A percentile compares a stretch with the other conserved stretches of the same genome.
phyloP scores from a whole-genome alignment of 2,329 filamentous ascomycete genomes.

The Apiospora aurea region DNA sequence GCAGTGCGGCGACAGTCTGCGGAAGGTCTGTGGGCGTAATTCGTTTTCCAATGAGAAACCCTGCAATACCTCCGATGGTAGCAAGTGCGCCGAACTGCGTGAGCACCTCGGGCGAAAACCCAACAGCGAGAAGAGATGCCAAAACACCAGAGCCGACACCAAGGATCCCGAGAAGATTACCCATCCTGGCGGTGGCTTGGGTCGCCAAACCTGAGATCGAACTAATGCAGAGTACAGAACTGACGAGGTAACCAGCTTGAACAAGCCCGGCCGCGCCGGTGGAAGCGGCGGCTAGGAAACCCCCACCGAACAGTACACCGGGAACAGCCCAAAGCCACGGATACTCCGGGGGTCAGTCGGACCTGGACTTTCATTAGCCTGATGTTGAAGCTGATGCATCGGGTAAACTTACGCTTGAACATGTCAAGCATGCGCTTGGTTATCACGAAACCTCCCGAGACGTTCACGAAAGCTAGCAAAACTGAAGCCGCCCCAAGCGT shows the following conservation, averaged over 20 bases:
- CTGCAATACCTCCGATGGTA: conserved; percentile 69
- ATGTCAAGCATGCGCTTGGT: conserved; percentile 94
- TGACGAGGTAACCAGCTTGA: conserved; percentile 86
- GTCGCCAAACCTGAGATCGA: conserved; percentile 84
- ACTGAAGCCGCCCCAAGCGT: conserved; percentile 80
- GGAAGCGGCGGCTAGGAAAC: conserved; percentile 79
- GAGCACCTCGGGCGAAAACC: conserved; percentile 80
- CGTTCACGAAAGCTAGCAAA: conserved; percentile 85
- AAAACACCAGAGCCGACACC: conserved; percentile 85
- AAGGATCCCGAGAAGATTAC: conserved; percentile 86
- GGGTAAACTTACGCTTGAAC: conserved; percentile 69
- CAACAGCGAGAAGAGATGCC: conserved; percentile 81
- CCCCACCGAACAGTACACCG: conserved; percentile 78
- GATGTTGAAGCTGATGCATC: background rate
- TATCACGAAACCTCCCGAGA: conserved; percentile 88
- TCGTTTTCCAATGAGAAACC: conserved; percentile 80
- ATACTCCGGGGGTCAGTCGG: conserved; percentile 89
- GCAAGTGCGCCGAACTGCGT: conserved; percentile 82
- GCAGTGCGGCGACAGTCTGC: conserved; percentile 87
- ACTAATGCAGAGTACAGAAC: conserved; percentile 83
- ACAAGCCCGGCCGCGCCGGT: conserved; percentile 86
- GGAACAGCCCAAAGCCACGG: conserved; percentile 87
- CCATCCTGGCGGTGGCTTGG: conserved; percentile 82
- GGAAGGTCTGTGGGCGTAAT: conserved; percentile 90
- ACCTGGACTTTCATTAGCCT: conserved; percentile 46